phyloP scores from a whole-genome alignment of 2,329 filamentous ascomycete species.

The Ophiostoma quercus region DNA sequence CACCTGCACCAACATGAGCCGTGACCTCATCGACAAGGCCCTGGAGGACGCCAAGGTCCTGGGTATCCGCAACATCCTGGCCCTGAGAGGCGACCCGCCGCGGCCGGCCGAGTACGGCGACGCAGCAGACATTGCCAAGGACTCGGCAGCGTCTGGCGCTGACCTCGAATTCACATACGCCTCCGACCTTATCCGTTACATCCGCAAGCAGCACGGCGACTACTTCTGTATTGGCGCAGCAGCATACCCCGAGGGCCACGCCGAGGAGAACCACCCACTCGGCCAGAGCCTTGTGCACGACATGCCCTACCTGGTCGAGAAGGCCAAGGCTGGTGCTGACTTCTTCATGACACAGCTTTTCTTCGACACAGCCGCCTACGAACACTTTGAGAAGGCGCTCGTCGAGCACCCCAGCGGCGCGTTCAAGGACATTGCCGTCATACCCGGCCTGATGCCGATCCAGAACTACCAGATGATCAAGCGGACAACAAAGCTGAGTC shows the following conservation, averaged over 20 bases:
- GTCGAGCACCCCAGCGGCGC: constrained; percentile 75
- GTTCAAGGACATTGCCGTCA: constrained; percentile 82
- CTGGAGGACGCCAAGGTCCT: constrained; percentile 85
- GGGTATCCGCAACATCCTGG: constrained; percentile 89
- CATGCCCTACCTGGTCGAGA: constrained; percentile 82
- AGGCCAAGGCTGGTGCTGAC: constrained; percentile 84
- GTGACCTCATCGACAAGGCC: constrained; percentile 76
- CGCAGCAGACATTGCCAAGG: constrained; percentile 29
- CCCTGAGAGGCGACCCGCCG: constrained; percentile 85
- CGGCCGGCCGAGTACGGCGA: constrained; percentile 80
- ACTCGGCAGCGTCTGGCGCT: constrained; percentile 51
- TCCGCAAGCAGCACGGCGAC: constrained; percentile 76
- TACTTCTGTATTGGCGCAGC: constrained; percentile 97
- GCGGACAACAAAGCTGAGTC: constrained; percentile 87
- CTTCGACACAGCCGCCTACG: constrained; percentile 82
- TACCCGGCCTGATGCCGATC: constrained; percentile 94
- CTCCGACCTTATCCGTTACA: constrained; percentile 83
- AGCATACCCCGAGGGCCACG: constrained; percentile 90
- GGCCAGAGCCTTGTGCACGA: constrained; percentile 69
- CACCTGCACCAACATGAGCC: constrained; percentile 97
- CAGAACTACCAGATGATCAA: constrained; percentile 96
- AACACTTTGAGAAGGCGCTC: constrained; percentile 69
- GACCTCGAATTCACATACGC: constrained; percentile 84
- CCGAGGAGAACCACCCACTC: constrained; percentile 77
- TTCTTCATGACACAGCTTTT: constrained; percentile 99